Evolutionary conservation across 2,329 filamentous ascomycete genomes (phyloP).

Genomic region (Talaromyces amestolkiae): DNA sequence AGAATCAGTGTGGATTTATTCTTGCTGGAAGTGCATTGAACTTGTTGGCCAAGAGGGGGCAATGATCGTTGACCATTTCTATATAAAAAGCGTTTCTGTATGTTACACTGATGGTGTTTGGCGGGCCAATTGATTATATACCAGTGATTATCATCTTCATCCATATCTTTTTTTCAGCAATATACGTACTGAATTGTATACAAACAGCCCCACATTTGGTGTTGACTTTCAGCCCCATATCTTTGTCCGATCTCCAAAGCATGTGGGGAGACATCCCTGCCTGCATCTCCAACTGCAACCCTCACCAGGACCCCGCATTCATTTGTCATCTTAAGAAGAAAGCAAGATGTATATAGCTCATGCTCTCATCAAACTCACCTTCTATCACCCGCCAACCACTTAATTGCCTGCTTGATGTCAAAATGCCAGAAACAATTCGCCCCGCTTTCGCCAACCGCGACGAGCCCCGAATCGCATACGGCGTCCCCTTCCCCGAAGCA

Average conservation of each 20-base stretch:
- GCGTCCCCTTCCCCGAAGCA: constrained; percentile 47
- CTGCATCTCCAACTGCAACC: neutral
- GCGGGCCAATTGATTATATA: constrained; percentile 1
- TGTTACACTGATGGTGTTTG: constrained; percentile 6
- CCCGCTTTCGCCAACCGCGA: constrained; percentile 37
- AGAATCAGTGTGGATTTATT: constrained; percentile 89
- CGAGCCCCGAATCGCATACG: constrained; percentile 48
- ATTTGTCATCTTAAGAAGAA: neutral
- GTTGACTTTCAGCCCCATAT: neutral
- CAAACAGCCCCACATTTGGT: neutral
- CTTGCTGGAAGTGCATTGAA: constrained; percentile 93
- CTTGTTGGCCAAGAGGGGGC: constrained; percentile 66
- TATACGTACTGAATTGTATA: neutral
- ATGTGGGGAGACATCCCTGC: constrained; percentile 1
- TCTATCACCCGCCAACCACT: neutral
- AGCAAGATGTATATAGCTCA: neutral
- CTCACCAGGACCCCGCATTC: neutral
- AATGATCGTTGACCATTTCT: constrained; percentile 5
- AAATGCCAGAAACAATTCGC: constrained; percentile 33
- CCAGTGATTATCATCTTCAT: neutral
- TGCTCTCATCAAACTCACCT: neutral
- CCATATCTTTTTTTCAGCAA: neutral
- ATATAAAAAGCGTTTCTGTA: neutral
- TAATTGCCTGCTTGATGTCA: neutral
- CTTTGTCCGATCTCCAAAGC: neutral